A percentile compares a stretch with the other conserved stretches of the same genome.
These are phyloP conservation scores for Fusarium mangiferae DNA, from an alignment of 2,329 filamentous ascomycete genomes.

Conservation along the genomic window DNA sequence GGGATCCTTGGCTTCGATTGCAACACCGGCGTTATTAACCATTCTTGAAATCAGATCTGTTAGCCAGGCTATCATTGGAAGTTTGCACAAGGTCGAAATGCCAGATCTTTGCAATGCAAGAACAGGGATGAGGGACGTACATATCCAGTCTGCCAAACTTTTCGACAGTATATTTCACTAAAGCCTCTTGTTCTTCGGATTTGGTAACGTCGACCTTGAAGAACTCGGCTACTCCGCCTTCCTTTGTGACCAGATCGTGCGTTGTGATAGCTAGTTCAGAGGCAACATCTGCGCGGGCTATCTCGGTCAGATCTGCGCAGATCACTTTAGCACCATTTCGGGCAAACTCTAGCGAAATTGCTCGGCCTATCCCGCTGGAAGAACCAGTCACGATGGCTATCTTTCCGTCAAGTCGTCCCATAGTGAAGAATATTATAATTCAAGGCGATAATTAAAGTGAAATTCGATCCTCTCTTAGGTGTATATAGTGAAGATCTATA, in stretches of 20 bases:
- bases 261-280: neutral
- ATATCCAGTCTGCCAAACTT: neutral
- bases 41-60: neutral
- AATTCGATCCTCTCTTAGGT: accelerated
- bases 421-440: neutral
- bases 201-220: neutral
- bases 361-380: neutral
- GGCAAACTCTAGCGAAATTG: neutral
- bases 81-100: neutral
- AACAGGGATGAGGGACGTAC: neutral
- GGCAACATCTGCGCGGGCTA: neutral
- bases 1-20: neutral
- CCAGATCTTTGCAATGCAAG: neutral
- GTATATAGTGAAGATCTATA: neutral
- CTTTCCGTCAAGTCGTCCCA: neutral
- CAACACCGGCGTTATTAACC: neutral
- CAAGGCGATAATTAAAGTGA: accelerated
- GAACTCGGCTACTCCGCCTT: neutral
- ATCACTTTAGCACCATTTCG: neutral
- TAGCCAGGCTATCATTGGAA: neutral
- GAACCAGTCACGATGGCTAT: neutral
- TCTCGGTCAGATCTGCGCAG: neutral
- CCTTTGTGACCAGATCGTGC: neutral
- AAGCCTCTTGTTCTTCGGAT: neutral
- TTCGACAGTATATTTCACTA: neutral